Base-by-base conservation (phyloP, 768 basidiomycete species). In the Termitomyces sp. region DNA sequence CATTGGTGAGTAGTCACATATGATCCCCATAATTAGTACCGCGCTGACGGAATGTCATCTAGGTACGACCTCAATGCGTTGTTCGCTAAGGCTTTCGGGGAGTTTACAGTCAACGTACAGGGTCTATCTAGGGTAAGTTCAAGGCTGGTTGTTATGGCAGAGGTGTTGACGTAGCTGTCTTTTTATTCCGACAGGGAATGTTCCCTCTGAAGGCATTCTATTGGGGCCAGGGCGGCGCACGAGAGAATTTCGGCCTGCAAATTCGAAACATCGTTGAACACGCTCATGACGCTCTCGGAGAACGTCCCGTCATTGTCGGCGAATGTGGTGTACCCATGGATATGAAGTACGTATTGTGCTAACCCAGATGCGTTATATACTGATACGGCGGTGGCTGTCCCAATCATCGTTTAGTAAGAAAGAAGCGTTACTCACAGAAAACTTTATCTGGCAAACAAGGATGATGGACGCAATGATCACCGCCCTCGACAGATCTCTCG, bases 321-420 rank as follows among this genome's bases (percentile, higher is more conserved):
- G 96, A 99, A 70, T 92, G 89, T 61, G 96, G 96, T 31, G 79
- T 98, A 22, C 96, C 96, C 1, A 96, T 98, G 88, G 97, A 99
- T 64, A 84, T 97, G 80, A 98, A 99, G 94, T 94, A 64, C 43
- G 88, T 75, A n/a, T 26, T 2, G 26, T n/a, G 7, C 6, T 12
- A 29, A 27, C 20, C 6, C 10, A 3, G 18, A 27, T 12, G 13
- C 12, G 18, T 18, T 20, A 6, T 24, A 20, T 27, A n/a, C 54
- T 63, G 26, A 53, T 42, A 20, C 22, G 32, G 39, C 22, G 32
- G 39, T 24, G 18, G 18, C 39, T 26, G 24, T 26, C 27, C 53
- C 14, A 5, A 20, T 27, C 6, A 5, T 7, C 14, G 5, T 51
- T 50, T 55, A 94, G 93, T 68, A 74, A 83, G 39, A 81, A 81